phyloP scores from a whole-genome alignment of 2,329 filamentous ascomycete genomes.

The Fusarium temperatum region DNA sequence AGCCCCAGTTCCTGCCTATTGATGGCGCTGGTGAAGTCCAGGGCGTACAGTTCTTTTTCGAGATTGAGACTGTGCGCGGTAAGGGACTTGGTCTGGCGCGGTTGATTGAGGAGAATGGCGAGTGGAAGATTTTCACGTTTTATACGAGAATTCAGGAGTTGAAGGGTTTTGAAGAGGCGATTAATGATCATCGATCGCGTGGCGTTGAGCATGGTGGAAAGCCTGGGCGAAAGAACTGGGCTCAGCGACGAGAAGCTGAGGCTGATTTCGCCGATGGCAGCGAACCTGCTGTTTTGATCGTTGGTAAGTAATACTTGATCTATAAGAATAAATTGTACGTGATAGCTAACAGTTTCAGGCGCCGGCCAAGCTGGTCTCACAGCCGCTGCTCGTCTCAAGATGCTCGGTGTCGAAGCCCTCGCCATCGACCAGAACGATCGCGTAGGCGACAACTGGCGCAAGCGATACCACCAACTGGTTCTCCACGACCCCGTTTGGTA shows the following conservation, averaged over 20 bases:
- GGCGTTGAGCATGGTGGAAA: slow-evolving; percentile 66
- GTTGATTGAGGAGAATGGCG: slow-evolving; percentile 54
- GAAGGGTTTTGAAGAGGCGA: slow-evolving; percentile 61
- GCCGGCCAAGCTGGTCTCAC: slow-evolving; percentile 69
- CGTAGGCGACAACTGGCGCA: slow-evolving; percentile 72
- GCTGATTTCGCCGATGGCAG: slow-evolving; percentile 55
- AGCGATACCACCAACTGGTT: slow-evolving; percentile 70
- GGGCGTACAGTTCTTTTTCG: slow-evolving; percentile 67
- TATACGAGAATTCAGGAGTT: slow-evolving; percentile 68
- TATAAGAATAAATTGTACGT: too few species aligned
- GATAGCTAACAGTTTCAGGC: slow-evolving; percentile 48
- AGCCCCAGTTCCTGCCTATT: slow-evolving; percentile 56
- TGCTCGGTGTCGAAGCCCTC: slow-evolving; percentile 63
- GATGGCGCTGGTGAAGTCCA: slow-evolving; percentile 59
- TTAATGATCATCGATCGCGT: slow-evolving; percentile 57
- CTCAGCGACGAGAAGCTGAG: slow-evolving; percentile 60
- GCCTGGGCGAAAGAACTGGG: slow-evolving; percentile 66
- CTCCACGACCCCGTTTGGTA: slow-evolving; percentile 74
- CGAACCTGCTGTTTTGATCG: slow-evolving; percentile 67
- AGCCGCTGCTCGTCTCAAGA: slow-evolving; percentile 66
- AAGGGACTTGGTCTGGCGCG: slow-evolving; percentile 65
- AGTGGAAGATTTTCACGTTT: slow-evolving; percentile 71
- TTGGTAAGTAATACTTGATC: slow-evolving; percentile 55
- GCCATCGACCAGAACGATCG: slow-evolving; percentile 67
- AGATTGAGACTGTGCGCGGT: slow-evolving; percentile 62